A percentile compares a stretch with the other conserved stretches of the same genome.
Evolutionary conservation across 441 rosid genomes (phyloP).

Genomic region (Daphne laureola): DNA sequence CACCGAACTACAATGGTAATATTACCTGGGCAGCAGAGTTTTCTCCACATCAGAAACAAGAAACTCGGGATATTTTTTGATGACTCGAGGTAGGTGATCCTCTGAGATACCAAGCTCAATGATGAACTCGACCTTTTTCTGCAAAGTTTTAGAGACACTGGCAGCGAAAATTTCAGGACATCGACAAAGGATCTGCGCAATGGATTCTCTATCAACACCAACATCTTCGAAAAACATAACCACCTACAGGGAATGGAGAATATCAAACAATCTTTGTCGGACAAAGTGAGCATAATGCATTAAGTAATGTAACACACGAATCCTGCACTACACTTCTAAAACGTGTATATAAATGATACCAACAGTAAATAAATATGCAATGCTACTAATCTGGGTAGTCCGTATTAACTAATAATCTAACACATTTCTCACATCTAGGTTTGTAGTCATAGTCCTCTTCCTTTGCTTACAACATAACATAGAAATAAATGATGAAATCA

Average conservation of each 20-base stretch:
- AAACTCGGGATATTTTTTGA: slow-evolving; percentile 81
- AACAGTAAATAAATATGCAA: no score
- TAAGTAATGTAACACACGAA: no score
- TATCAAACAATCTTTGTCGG: no score
- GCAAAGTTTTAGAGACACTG: slow-evolving; percentile 51
- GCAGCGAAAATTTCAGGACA: slow-evolving; percentile 80
- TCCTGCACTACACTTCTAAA: no score
- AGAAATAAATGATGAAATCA: no score
- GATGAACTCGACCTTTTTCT: slow-evolving; percentile 58
- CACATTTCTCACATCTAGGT: no score
- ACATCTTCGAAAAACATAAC: slow-evolving; percentile 52
- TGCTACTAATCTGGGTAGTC: no score
- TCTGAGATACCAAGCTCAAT: slow-evolving; percentile 44
- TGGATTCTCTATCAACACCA: slow-evolving; percentile 50
- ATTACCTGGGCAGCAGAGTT: slow-evolving; percentile 71
- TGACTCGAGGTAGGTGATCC: slow-evolving; percentile 50
- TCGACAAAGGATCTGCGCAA: slow-evolving; percentile 55
- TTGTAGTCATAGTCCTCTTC: no score
- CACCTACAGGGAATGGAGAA: slow-evolving; percentile 30
- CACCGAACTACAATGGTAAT: background rate
- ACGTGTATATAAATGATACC: no score
- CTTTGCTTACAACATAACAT: no score
- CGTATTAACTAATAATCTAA: no score
- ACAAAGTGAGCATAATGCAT: no score
- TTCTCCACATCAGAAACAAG: slow-evolving; percentile 53